These are phyloP conservation scores for Xylaria castorea DNA, from an alignment of 495 filamentous ascomycete species.

Conservation along the genomic window DNA sequence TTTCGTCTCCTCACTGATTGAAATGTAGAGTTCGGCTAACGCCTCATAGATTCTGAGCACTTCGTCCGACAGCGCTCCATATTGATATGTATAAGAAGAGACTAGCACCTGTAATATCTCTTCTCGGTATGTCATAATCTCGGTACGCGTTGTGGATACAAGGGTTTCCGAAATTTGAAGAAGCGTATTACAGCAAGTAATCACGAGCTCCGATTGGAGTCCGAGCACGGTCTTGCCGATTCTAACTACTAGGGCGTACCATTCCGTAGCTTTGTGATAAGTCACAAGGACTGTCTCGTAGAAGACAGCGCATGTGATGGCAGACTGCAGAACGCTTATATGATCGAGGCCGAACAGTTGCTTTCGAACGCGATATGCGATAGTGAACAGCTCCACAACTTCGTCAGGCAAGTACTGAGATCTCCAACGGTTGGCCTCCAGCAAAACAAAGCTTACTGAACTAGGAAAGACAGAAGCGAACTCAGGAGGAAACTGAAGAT, in stretches of 20 bases:
- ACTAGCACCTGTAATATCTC: slow-evolving; percentile 12
- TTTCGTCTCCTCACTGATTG: slow-evolving; percentile 17
- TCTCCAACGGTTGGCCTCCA: slow-evolving; percentile 19
- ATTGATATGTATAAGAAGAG: slow-evolving; percentile 20
- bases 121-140: slow-evolving; percentile 21
- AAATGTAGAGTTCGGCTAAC: slow-evolving; percentile 10
- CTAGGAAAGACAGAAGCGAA: slow-evolving; percentile 16
- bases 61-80: slow-evolving; percentile 2
- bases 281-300: slow-evolving; percentile 6
- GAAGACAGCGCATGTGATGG: slow-evolving; percentile 6
- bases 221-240: slow-evolving; percentile 21
- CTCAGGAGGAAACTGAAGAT: slow-evolving; percentile 16
- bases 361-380: slow-evolving; percentile 19
- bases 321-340: slow-evolving; percentile 13
- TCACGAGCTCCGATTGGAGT: slow-evolving; percentile 11
- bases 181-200: slow-evolving; percentile 16
- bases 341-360: slow-evolving; percentile 17
- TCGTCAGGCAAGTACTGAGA: slow-evolving; percentile 14
- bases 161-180: slow-evolving; percentile 18
- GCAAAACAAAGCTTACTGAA: slow-evolving; percentile 14
- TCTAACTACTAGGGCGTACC: slow-evolving; percentile 12
- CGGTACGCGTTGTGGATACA: slow-evolving; percentile 9
- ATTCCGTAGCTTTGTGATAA: slow-evolving; percentile 6
- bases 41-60: slow-evolving; percentile 15
- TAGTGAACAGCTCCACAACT: slow-evolving; percentile 6